Conservation (phyloP, 2,329 filamentous ascomycete genomes). For the Penicillium nordicum region DNA sequence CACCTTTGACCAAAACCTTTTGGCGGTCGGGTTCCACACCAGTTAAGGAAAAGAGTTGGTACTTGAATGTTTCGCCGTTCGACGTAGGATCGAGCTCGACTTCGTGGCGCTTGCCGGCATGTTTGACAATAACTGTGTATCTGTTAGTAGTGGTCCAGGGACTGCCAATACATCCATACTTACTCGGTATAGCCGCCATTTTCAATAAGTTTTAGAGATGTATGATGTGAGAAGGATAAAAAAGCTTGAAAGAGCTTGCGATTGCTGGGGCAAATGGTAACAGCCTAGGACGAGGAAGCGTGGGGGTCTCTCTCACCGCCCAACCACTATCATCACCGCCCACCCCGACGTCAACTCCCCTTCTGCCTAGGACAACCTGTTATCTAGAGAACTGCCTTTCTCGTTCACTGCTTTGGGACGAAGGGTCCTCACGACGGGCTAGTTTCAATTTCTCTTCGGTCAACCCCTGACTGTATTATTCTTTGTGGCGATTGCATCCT, state of each 20-base stretch:
- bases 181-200: conserved; percentile 58
- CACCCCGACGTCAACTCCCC: conserved; percentile 17
- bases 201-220: conserved; percentile 7
- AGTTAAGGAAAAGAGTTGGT: conserved; percentile 90
- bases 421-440: neutral
- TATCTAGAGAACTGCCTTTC: conserved; percentile 1
- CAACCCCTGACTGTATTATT: neutral
- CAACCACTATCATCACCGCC: conserved; percentile 28
- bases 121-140: conserved; percentile 77
- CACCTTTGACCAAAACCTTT: conserved; percentile 91
- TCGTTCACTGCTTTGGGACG: neutral
- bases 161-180: conserved; percentile 17
- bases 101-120: conserved; percentile 92
- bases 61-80: conserved; percentile 90
- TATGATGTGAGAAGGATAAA: conserved; percentile 4
- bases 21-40: conserved; percentile 94
- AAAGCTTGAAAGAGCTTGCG: conserved; percentile 9
- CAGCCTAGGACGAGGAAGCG: conserved; percentile 19
- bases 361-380: conserved; percentile 17
- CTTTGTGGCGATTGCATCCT: neutral
- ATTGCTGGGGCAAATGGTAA: conserved; percentile 14
- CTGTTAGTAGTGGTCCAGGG: conserved; percentile 19
- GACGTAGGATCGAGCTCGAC: conserved; percentile 83
- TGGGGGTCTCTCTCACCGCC: conserved; percentile 33
- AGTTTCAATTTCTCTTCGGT: neutral